Base-by-base conservation (phyloP, 2,329 filamentous ascomycete genomes). In the Exserohilum turcica region DNA sequence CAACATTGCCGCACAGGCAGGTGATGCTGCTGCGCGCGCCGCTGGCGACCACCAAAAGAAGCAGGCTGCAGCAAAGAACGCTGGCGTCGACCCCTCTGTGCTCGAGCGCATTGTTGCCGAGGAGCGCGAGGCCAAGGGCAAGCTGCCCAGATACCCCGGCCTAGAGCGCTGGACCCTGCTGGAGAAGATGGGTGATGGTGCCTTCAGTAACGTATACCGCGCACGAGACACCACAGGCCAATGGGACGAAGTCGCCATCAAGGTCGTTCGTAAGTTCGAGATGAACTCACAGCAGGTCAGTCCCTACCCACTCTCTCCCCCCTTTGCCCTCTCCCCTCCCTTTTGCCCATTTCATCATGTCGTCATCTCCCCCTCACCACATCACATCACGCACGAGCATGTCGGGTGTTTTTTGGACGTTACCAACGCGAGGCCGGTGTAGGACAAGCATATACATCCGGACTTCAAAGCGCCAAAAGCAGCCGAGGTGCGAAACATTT, bases 241-340 rank as follows among this genome's bases (percentile, higher is more conserved):
- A 58, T 84, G 84, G 59, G 86, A 85, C 62, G 88, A 97, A 73
- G 92, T 94, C 29, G 94, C 93, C 65, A 97, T 99, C 82, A 99
- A 99, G 77, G 94, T 99, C 45, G 94, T 99, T 60, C 89, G 94
- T 71, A 97, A 97, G 79, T 97, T 91, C 74, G 94, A 99, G 78
- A 97, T 99, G 91, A 97, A 96, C 79, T 92, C 88, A 63, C 92
- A 89, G 81, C 94, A 97, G 91, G 94, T 99, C 84, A 85, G 92
- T 88, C 63, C 63, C 59, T 42, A 56, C 66, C 67, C 61, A 42
- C 32, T 7, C n/a, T 16, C n/a, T n/a, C 15, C 32, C 32, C 16
- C 32, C n/a, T 18, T 40, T 40, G 24, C 33, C 33, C 24, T n/a
- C n/a, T 16, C 15, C 64, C 56, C 61, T 70, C 71, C 66, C 61